Evolutionary conservation across 305 asterid species (phyloP).

Genomic region (Fraxinus ornus): DNA sequence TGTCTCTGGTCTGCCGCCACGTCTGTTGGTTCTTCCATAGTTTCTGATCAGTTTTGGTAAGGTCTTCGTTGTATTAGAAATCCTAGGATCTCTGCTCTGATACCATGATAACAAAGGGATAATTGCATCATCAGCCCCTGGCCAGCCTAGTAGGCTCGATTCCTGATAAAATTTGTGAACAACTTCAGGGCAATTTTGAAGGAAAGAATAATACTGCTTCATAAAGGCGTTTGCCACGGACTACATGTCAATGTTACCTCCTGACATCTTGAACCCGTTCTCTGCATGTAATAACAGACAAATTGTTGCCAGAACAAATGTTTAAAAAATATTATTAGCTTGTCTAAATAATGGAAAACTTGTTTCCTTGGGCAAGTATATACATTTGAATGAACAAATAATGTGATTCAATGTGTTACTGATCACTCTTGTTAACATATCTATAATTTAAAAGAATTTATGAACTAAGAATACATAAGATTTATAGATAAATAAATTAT

Average conservation of each 20-base stretch:
- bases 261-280: background rate
- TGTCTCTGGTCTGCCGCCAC: too few species aligned
- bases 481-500: background rate
- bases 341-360: background rate
- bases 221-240: slow-evolving; percentile 39
- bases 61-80: too few species aligned
- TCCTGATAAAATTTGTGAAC: slow-evolving; percentile 46
- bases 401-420: background rate
- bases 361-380: background rate
- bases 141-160: slow-evolving; percentile 33
- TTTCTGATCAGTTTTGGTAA: too few species aligned
- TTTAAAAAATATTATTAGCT: background rate
- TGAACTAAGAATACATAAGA: background rate
- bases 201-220: slow-evolving; percentile 37
- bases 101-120: background rate
- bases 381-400: too few species aligned
- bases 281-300: background rate
- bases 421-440: background rate
- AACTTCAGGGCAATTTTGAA: slow-evolving; percentile 23
- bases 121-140: slow-evolving; percentile 23
- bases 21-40: too few species aligned
- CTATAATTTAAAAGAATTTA: background rate
- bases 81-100: too few species aligned
- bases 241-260: background rate
- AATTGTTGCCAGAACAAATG: background rate